Evolutionary conservation across 257 asterid species (phyloP).

Genomic region (Primulina tabacum): DNA sequence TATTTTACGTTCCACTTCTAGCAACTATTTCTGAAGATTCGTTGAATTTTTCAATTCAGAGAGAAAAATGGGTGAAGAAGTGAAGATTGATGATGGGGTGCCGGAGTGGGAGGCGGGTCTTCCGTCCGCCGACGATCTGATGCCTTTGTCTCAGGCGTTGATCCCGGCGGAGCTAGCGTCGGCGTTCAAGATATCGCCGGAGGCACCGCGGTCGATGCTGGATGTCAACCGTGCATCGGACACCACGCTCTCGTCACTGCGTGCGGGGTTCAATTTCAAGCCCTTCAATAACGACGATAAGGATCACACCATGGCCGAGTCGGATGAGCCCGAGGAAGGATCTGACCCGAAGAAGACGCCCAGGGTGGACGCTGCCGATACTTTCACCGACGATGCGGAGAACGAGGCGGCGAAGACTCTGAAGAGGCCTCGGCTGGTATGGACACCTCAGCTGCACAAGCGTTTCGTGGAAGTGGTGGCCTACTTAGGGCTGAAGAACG

Average conservation of each 20-base stretch:
- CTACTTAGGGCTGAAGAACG: conserved; percentile 74
- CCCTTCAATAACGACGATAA: conserved; percentile 32
- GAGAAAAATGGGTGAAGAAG: conserved; percentile 54
- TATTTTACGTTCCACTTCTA: not conserved
- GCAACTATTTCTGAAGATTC: not conserved
- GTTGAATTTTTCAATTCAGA: not conserved
- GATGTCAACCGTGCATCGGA: conserved; percentile 83
- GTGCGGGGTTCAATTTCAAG: conserved; percentile 36
- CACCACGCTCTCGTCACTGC: conserved; percentile 56
- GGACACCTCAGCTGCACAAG: conserved; percentile 96
- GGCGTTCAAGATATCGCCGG: conserved; percentile 77
- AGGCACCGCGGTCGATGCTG: conserved; percentile 44
- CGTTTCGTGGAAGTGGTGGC: conserved; percentile 87
- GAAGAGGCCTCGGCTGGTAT: conserved; percentile 85
- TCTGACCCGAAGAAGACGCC: conserved; percentile 60
- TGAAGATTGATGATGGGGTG: conserved; percentile 42
- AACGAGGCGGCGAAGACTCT: conserved; percentile 49
- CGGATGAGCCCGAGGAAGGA: conserved; percentile 51
- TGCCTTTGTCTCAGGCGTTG: conserved; percentile 64
- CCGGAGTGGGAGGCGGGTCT: conserved; percentile 81
- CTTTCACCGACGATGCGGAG: conserved; percentile 45
- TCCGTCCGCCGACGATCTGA: conserved; percentile 63
- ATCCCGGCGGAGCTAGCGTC: conserved; percentile 78
- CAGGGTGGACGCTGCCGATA: conserved; percentile 39
- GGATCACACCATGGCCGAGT: conserved; percentile 32